phyloP scores from a whole-genome alignment of 106 monocot species.

The Xerophyta viscosa region DNA sequence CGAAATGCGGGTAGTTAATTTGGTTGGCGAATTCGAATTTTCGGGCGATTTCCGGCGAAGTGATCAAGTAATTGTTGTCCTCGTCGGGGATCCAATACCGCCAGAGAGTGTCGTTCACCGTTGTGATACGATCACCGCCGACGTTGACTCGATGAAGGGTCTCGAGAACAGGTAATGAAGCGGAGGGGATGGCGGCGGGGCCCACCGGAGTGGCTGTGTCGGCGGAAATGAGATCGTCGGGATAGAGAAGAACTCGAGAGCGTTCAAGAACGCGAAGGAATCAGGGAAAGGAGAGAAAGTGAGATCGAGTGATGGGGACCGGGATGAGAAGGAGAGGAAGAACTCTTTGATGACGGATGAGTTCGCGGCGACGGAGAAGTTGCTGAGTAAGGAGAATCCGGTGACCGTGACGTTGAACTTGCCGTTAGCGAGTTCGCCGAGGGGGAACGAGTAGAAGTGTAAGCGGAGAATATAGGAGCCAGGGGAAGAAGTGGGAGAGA shows the following conservation, averaged over 20 bases:
- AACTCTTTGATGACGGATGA: slow-evolving; percentile 5
- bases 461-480: slow-evolving; percentile 12
- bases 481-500: background rate
- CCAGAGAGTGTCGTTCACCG: slow-evolving; percentile 22
- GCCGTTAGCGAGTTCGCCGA: slow-evolving; percentile 9
- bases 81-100: slow-evolving; percentile 16
- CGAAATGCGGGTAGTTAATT: slow-evolving; percentile 1
- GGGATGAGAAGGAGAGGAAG: background rate
- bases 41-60: background rate
- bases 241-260: slow-evolving; percentile 19
- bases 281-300: background rate
- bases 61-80: background rate
- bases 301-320: background rate
- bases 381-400: background rate
- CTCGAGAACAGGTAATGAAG: slow-evolving; percentile 9
- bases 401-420: slow-evolving; percentile 4
- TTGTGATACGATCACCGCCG: slow-evolving; percentile 15
- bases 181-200: background rate
- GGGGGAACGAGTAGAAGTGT: slow-evolving; percentile 4
- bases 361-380: background rate
- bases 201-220: no score
- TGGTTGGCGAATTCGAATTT: background rate
- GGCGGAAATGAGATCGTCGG: slow-evolving; percentile 10
- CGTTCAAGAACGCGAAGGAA: slow-evolving; percentile 15
- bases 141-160: slow-evolving; percentile 16